Evolutionary conservation across 495 filamentous ascomycete species (phyloP), one percentile per base, ranked within the genome.

Genomic region (Schizothecium vesticola): DNA sequence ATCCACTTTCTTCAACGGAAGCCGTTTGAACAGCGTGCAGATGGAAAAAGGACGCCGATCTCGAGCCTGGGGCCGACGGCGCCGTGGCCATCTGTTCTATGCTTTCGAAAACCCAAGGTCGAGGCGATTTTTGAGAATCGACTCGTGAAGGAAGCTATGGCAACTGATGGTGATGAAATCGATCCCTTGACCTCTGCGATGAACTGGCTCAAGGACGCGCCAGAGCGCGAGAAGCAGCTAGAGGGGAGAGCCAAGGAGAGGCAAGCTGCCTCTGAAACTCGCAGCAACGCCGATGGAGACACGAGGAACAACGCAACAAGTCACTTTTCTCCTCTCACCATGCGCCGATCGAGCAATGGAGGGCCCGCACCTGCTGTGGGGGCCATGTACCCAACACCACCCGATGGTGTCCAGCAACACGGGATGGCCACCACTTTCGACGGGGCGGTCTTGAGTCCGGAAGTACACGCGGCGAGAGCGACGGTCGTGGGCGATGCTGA

Each of bases 331-430:
- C 74, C 80, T 70, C 57, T 85, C 75, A 74, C 73, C 61, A 80
- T 77, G 68, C 86, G 76, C 67, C 85, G 79, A 71, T 80, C 78
- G 68, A 87, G 70, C 78, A 87, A 78, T 77, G 82, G 74, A 75
- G 84, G 68, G 19, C 80, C 85, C 36, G 72, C 86, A 7, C 81
- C 85, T 58, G 78, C 80, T 61, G 81, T 85, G 25, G 88, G 86
- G 64, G 84, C 90, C 13, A 88, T 97, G 62, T 97, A 97, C 76
- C 93, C 91, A 9, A 97, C 93, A 5, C 93, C 93, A 26, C 93
- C 93, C 57, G 93, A 96, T 75, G 91, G 86, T 11, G 78, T 90
- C 58, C 82, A 86, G 31, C 78, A 75, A 12, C 66, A 77, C 16
- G 83, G 78, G 5, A 77, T 80, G 8, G 81, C 81, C 1, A 81